phyloP scores from a whole-genome alignment of 768 basidiomycete genomes.

The Udeniomyces megalosporus region DNA sequence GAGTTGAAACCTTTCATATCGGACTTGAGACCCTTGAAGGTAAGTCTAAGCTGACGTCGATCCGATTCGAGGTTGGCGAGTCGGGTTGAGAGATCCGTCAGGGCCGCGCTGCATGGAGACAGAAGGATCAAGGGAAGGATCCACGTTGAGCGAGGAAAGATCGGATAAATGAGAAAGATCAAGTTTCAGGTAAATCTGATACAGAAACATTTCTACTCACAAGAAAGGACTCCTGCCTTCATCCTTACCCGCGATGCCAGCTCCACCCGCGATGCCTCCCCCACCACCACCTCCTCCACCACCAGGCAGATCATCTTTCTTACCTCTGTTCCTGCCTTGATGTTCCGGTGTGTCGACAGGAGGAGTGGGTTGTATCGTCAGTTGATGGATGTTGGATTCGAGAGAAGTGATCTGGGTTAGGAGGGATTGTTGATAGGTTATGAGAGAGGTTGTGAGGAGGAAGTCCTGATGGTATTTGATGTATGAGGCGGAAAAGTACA shows the following conservation, averaged over 20 bases:
- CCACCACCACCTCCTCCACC: too few relatives aligned
- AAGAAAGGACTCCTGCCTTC: conserved; percentile 8
- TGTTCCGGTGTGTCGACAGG: neutral
- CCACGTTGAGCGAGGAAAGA: neutral
- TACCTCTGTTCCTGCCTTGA: neutral
- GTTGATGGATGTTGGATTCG: conserved; percentile 25
- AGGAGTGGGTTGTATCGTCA: conserved; percentile 17
- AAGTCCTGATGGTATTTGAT: too few relatives aligned
- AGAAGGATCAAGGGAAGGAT: neutral
- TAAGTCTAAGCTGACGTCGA: conserved; percentile 1
- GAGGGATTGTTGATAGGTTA: neutral
- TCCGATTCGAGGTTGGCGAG: conserved; percentile 16
- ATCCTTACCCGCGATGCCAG: neutral
- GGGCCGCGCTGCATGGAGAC: neutral
- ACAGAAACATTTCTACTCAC: neutral
- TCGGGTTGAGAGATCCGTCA: conserved; percentile 9
- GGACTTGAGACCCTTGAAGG: conserved; percentile 13
- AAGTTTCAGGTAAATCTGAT: neutral
- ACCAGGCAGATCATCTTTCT: neutral
- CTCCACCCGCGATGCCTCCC: too few relatives aligned
- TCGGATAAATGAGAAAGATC: neutral
- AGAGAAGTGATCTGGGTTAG: conserved; percentile 21
- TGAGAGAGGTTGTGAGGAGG: too few relatives aligned
- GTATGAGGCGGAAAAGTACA: neutral
- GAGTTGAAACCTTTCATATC: conserved; percentile 18